These are phyloP conservation scores for Naganishia cerealis DNA, from an alignment of 1,284 basidiomycete genomes.

Conservation along the genomic window DNA sequence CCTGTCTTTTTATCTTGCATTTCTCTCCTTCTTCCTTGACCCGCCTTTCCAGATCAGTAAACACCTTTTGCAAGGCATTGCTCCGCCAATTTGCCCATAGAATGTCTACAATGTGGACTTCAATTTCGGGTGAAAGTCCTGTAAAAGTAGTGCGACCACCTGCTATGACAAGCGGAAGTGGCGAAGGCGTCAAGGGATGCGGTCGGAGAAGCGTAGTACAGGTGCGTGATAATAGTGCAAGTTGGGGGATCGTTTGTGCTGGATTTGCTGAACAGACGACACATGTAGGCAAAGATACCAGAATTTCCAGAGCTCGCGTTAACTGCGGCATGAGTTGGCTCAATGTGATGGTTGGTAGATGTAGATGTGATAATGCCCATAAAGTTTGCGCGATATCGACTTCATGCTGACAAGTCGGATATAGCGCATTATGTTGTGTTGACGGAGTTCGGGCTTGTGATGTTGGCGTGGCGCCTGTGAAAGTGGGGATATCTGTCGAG, in stretches of 20 bases:
- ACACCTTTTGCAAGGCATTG: constrained; percentile 49
- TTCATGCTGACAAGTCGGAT: constrained; percentile 24
- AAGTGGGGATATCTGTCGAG: neutral
- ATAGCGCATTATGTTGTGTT: neutral
- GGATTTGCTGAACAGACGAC: constrained; percentile 46
- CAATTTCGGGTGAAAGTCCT: constrained; percentile 52
- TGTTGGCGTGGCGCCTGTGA: neutral
- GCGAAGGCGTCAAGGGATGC: constrained; percentile 45
- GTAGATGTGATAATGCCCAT: constrained; percentile 9
- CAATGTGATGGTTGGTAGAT: constrained; percentile 7
- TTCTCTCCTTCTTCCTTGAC: constrained; percentile 6
- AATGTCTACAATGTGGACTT: constrained; percentile 53
- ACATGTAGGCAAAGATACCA: constrained; percentile 35
- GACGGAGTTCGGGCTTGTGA: neutral
- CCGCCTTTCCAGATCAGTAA: constrained; percentile 39
- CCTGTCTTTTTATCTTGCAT: constrained; percentile 16
- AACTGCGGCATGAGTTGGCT: constrained; percentile 29
- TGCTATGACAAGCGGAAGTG: constrained; percentile 49
- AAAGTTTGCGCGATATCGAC: constrained; percentile 24
- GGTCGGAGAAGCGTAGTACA: constrained; percentile 49
- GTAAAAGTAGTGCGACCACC: constrained; percentile 50
- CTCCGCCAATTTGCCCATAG: constrained; percentile 54
- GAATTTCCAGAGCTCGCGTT: constrained; percentile 26
- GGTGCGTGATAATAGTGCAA: constrained; percentile 50
- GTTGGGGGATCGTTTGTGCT: constrained; percentile 53